These are phyloP conservation scores for Leccinum discolor DNA, from an alignment of 1,284 basidiomycete species.

Conservation along the genomic window DNA sequence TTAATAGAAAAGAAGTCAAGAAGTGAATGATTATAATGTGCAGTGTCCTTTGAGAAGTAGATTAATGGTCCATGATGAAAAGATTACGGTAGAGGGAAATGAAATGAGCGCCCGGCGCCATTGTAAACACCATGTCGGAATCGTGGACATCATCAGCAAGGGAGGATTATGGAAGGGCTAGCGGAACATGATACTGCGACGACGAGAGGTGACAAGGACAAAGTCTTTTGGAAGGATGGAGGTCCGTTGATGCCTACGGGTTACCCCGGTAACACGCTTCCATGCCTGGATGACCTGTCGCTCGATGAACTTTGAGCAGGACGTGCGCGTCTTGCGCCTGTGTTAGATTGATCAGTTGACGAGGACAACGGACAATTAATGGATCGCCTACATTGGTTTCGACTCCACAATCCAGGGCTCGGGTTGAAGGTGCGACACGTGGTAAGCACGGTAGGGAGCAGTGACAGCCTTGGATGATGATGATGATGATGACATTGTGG, in stretches of 20 bases:
- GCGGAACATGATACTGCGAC: conserved; percentile 46
- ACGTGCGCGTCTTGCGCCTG: conserved; percentile 26
- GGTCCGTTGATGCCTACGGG: conserved; percentile 50
- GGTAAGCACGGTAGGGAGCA: conserved; percentile 12
- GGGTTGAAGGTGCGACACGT: conserved; percentile 11
- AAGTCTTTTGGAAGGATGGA: conserved; percentile 61
- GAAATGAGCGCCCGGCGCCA: conserved; percentile 13
- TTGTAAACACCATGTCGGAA: conserved; percentile 1
- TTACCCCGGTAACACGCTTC: conserved; percentile 58
- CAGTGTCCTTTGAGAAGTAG: conserved; percentile 7
- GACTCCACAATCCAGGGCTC: conserved; percentile 29
- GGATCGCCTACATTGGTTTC: conserved; percentile 23
- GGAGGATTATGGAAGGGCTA: conserved; percentile 2
- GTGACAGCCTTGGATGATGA: conserved; percentile 8
- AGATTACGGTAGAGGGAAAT: conserved; percentile 6
- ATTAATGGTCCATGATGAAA: conserved; percentile 7
- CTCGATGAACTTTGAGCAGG: conserved; percentile 52
- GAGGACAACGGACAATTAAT: not conserved
- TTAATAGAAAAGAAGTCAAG: not conserved
- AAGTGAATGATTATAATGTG: conserved; percentile 2
- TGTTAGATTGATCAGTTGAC: not conserved
- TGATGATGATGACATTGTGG: conserved; percentile 4
- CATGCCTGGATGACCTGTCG: conserved; percentile 59
- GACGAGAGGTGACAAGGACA: conserved; percentile 56
- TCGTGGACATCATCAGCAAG: conserved; percentile 10